Evolutionary conservation across 495 filamentous ascomycete species (phyloP).

Genomic region (Tuber indicum): DNA sequence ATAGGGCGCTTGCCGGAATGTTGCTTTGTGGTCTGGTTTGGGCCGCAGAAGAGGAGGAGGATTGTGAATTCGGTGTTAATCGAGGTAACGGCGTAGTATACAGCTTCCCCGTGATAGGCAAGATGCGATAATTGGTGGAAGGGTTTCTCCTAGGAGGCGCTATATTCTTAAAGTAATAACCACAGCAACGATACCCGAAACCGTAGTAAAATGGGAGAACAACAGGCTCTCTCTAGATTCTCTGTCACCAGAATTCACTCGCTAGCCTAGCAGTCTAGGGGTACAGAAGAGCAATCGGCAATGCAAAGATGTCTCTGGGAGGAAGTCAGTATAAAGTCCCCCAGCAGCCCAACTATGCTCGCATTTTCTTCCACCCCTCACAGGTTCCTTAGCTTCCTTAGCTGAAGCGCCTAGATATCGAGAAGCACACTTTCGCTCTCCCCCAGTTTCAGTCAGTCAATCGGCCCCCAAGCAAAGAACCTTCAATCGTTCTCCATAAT

Average conservation of each 20-base stretch:
- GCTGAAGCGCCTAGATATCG: background rate
- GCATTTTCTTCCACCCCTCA: background rate
- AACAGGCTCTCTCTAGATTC: background rate
- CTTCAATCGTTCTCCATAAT: background rate
- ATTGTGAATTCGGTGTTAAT: background rate
- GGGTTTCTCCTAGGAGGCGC: background rate
- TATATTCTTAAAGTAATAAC: background rate
- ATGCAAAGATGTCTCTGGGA: background rate
- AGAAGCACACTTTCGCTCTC: background rate
- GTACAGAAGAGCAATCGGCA: background rate
- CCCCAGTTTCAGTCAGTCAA: background rate
- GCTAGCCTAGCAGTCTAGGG: background rate
- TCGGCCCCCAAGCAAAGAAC: background rate
- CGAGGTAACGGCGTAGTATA: background rate
- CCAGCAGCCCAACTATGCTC: background rate
- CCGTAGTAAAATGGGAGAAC: background rate
- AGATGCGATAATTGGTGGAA: background rate
- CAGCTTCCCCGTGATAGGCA: background rate
- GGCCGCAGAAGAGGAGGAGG: background rate
- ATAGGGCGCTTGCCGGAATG: background rate
- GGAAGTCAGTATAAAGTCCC: background rate
- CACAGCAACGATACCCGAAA: background rate
- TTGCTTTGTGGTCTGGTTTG: background rate
- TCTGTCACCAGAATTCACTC: background rate
- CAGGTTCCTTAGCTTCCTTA: background rate